These are phyloP conservation scores for Leccinellum rugosiceps DNA, from an alignment of 768 basidiomycete species.

Conservation along the genomic window DNA sequence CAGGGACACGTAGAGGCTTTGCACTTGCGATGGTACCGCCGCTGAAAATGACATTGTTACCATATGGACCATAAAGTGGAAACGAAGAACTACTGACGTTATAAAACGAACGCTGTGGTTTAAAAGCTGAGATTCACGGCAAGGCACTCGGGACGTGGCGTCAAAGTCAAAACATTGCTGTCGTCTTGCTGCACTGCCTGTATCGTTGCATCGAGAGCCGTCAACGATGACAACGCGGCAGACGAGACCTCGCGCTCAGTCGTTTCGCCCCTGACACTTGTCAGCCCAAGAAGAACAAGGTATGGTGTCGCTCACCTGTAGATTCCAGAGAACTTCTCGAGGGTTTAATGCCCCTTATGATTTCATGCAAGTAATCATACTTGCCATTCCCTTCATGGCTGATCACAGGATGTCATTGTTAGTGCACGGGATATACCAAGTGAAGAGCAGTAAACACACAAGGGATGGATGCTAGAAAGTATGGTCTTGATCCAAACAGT, in stretches of 20 bases:
- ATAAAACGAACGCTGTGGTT: neutral
- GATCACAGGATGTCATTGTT: neutral
- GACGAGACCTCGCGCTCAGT: neutral
- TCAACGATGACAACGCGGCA: constrained; percentile 3
- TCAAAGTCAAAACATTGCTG: neutral
- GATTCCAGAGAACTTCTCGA: neutral
- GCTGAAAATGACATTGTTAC: constrained; percentile 6
- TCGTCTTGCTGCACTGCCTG: neutral
- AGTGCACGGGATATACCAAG: neutral
- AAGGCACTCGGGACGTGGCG: neutral
- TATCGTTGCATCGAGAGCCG: constrained; percentile 1
- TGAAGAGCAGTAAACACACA: neutral
- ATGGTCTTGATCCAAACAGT: neutral
- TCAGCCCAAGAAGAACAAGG: neutral
- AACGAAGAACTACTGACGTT: neutral
- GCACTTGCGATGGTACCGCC: neutral
- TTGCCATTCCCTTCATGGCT: neutral
- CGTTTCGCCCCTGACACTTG: neutral
- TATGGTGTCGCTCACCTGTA: constrained; percentile 8
- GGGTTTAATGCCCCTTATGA: neutral
- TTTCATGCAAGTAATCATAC: neutral
- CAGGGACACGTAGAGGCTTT: constrained; percentile 5
- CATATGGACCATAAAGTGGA: neutral
- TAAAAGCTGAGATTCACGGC: constrained; percentile 3
- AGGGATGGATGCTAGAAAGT: constrained; percentile 1